These are phyloP conservation scores for Venturia asperata DNA, from an alignment of 2,329 filamentous ascomycete genomes.

Conservation along the genomic window DNA sequence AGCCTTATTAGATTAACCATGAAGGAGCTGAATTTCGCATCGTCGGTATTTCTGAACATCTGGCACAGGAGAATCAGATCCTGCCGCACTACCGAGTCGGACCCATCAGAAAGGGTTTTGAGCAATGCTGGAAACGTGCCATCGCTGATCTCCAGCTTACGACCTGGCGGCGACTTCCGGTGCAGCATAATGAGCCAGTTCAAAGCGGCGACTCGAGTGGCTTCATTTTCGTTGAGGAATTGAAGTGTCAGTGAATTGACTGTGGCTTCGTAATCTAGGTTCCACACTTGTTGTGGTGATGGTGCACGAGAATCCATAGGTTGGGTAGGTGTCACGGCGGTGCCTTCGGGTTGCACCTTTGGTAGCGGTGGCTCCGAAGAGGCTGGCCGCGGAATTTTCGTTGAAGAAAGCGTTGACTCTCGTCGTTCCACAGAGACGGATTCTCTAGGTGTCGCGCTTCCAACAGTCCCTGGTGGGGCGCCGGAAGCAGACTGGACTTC, in stretches of 20 bases:
- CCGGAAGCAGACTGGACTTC: slow-evolving; percentile 36
- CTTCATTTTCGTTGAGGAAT: slow-evolving; percentile 94
- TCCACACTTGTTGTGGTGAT: slow-evolving; percentile 41
- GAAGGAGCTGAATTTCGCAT: slow-evolving; percentile 95
- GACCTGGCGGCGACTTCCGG: slow-evolving; percentile 65
- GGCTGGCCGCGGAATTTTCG: slow-evolving; percentile 18
- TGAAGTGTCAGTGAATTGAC: slow-evolving; percentile 88
- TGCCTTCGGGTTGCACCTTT: slow-evolving; percentile 1
- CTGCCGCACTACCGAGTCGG: slow-evolving; percentile 90
- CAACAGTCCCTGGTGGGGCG: slow-evolving; percentile 33
- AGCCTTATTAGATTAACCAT: slow-evolving; percentile 95
- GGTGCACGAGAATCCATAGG: slow-evolving; percentile 41
- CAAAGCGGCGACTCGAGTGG: slow-evolving; percentile 84
- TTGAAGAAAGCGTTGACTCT: slow-evolving; percentile 34
- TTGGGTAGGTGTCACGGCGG: background rate
- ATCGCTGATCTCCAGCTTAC: slow-evolving; percentile 78
- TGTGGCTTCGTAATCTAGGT: slow-evolving; percentile 92
- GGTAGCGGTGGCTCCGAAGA: background rate
- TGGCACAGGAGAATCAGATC: slow-evolving; percentile 91
- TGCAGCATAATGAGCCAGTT: slow-evolving; percentile 98
- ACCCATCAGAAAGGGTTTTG: slow-evolving; percentile 91
- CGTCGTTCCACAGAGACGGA: slow-evolving; percentile 30
- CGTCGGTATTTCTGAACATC: slow-evolving; percentile 92
- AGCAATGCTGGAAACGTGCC: slow-evolving; percentile 93
- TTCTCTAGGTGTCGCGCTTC: slow-evolving; percentile 29